A percentile compares a stretch with the other conserved stretches of the same genome.
These are phyloP conservation scores for Boletales sp. DNA, from an alignment of 768 basidiomycete species.

Conservation along the genomic window DNA sequence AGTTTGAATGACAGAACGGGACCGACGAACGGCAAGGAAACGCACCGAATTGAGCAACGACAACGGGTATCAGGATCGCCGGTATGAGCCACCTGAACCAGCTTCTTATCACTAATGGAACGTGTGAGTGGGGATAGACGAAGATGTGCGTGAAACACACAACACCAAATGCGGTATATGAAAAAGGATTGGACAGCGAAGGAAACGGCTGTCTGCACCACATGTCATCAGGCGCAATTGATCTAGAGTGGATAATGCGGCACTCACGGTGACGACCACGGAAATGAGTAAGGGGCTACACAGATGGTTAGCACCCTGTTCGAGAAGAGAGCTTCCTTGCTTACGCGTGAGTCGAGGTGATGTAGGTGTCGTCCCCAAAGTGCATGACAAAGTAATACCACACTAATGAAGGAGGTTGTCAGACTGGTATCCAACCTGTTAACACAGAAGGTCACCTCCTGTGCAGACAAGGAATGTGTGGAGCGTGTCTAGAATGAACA, in stretches of 20 bases:
- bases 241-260: neutral
- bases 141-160: slow-evolving; percentile 11
- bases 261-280: slow-evolving; percentile 20
- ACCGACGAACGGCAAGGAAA: neutral
- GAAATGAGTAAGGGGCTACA: slow-evolving; percentile 19
- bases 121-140: neutral
- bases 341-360: slow-evolving; percentile 17
- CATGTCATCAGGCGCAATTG: slow-evolving; percentile 9
- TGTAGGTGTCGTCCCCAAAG: slow-evolving; percentile 15
- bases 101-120: slow-evolving; percentile 9
- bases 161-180: slow-evolving; percentile 23
- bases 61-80: slow-evolving; percentile 14
- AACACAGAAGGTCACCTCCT: slow-evolving; percentile 12
- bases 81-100: slow-evolving; percentile 19
- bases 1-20: neutral
- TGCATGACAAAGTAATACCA: slow-evolving; percentile 23
- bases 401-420: slow-evolving; percentile 2
- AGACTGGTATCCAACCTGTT: neutral
- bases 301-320: slow-evolving; percentile 4
- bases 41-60: slow-evolving; percentile 17
- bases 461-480: slow-evolving; percentile 14
- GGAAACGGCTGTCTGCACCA: slow-evolving; percentile 17
- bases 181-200: slow-evolving; percentile 22
- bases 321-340: slow-evolving; percentile 7
- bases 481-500: slow-evolving; percentile 17